Evolutionary conservation across 1,139 yeast species (phyloP), one percentile per base, ranked within the genome.

Genomic region (Geotrichum europaeum): DNA sequence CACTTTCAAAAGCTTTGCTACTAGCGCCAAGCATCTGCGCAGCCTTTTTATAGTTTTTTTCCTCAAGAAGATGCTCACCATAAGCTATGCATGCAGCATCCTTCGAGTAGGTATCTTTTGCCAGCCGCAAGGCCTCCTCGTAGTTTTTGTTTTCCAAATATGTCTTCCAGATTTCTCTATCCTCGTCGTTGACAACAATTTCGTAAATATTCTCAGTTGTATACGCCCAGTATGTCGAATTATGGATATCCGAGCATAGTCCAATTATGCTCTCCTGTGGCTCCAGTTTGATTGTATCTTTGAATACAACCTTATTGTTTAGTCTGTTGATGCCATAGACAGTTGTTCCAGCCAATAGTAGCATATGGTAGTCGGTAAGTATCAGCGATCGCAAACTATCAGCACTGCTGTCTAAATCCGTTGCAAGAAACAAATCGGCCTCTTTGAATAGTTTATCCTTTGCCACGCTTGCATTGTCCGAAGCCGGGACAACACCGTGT

Each of bases 111-210:
- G 78, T 70, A 57, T 80, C 79, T n/a, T 75, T 73, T 22, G 78
- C 68, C 64, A 85, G 69, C 1, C 74, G 68, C 55, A 91, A 75
- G 0, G 98, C 97, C 59, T 84, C 84, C 20, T 86, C 88, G 72
- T 79, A 92, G 61, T 82, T 79, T 1, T 83, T 81, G 69, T 82
- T 78, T 52, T 81, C 83, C 61, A 87, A 78, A 70, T 89, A 80
- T 6, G 86, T 80, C 64, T 81, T 82, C 97, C 97, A 90, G 3
- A 91, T 85, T 28, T 89, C 86, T 5, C 80, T 76, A 6, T 84
- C 79, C 70, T 94, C 98, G 66, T 87, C 81, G 40, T 79, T 81
- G 10, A 89, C 77, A 3, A 89, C 79, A 10, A 95, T 74, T 70
- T 95, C 96, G 68, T 79, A 86, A 12, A 89, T 80, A 55, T 72